phyloP scores from a whole-genome alignment of 2,329 filamentous ascomycete genomes.

The Aphanoascus verrucosus region DNA sequence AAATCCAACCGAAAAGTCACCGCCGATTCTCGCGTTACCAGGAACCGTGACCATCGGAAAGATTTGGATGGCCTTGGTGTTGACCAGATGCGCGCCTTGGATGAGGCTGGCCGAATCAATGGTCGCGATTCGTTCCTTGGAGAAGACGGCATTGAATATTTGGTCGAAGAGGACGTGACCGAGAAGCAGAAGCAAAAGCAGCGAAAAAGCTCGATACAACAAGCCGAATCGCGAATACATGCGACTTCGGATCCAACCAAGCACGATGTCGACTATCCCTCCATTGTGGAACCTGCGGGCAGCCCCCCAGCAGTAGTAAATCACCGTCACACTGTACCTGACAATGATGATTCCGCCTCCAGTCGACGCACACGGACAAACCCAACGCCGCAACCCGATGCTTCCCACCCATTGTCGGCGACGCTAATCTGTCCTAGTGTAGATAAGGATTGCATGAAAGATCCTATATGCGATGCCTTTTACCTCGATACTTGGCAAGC shows the following conservation, averaged over 20 bases:
- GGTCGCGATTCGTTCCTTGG: constrained; percentile 63
- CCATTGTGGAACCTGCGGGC: neutral
- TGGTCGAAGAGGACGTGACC: constrained; percentile 42
- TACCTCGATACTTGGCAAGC: constrained; percentile 79
- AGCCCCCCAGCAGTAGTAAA: neutral
- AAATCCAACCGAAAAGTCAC: constrained; percentile 45
- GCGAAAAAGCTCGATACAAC: constrained; percentile 24
- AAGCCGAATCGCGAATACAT: constrained; percentile 24
- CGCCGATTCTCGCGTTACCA: constrained; percentile 48
- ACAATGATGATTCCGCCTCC: constrained; percentile 1
- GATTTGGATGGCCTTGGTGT: constrained; percentile 69
- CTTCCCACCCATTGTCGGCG: constrained; percentile 40
- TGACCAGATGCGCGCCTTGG: constrained; percentile 62
- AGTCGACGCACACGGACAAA: neutral
- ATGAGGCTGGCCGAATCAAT: constrained; percentile 48
- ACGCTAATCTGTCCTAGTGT: constrained; percentile 66
- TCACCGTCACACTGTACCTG: neutral
- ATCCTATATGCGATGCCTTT: constrained; percentile 73
- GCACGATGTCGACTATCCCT: neutral
- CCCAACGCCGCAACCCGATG: constrained; percentile 28
- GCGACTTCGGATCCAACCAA: constrained; percentile 11
- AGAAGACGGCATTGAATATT: constrained; percentile 55
- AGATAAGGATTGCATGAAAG: constrained; percentile 85
- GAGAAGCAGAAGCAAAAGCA: constrained; percentile 31
- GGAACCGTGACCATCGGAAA: constrained; percentile 53